phyloP scores from a whole-genome alignment of 2,329 filamentous ascomycete species.

The Hymenotorrendiella dingleyae region DNA sequence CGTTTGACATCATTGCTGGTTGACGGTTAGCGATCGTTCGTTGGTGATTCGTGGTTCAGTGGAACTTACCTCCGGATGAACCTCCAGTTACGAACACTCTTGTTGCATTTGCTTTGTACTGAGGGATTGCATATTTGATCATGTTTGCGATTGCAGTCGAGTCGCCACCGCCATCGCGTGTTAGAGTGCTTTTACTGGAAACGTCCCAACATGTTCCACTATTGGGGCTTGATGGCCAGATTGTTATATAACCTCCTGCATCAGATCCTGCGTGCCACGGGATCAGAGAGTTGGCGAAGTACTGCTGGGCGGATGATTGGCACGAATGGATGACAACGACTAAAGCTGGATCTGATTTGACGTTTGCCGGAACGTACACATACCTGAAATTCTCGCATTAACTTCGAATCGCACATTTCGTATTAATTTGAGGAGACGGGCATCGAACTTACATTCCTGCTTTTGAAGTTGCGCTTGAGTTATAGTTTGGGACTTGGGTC shows the following conservation, averaged over 20 bases:
- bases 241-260: constrained; percentile 50
- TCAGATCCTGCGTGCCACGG: constrained; percentile 47
- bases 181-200: constrained; percentile 39
- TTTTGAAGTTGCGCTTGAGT: constrained; percentile 16
- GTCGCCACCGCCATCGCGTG: constrained; percentile 50
- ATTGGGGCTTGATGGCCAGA: constrained; percentile 50
- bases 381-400: constrained; percentile 9
- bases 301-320: constrained; percentile 36
- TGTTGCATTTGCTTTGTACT: constrained; percentile 44
- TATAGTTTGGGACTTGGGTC: constrained; percentile 16
- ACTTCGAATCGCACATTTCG: too few species aligned
- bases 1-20: constrained; percentile 43
- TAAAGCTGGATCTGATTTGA: constrained; percentile 16
- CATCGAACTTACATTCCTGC: constrained; percentile 18
- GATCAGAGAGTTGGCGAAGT: constrained; percentile 26
- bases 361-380: constrained; percentile 19
- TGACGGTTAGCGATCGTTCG: not conserved
- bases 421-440: too few species aligned
- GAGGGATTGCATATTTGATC: constrained; percentile 46
- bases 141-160: constrained; percentile 52
- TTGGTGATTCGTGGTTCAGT: not conserved
- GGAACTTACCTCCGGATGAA: constrained; percentile 37
- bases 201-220: constrained; percentile 54
- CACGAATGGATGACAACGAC: constrained; percentile 21
- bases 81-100: constrained; percentile 49